Conservation (phyloP, 2,329 filamentous ascomycete genomes). For the Claviceps africana region DNA sequence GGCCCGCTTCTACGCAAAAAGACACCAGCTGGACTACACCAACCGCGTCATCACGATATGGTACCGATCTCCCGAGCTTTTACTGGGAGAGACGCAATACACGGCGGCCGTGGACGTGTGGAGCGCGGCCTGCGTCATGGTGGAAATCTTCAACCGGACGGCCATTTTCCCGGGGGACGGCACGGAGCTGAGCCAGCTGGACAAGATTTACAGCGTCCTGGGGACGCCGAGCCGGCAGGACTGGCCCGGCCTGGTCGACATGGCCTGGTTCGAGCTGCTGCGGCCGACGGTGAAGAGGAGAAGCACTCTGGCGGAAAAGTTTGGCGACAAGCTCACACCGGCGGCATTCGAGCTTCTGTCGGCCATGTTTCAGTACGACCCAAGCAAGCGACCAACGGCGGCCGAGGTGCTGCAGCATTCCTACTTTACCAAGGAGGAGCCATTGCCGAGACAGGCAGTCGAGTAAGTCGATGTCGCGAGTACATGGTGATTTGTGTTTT, state of each 20-base stretch:
- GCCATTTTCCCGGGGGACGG: conserved; percentile 94
- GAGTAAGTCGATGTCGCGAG: conserved; percentile 53
- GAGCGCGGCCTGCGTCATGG: conserved; percentile 92
- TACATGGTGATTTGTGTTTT: neutral
- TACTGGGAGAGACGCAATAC: conserved; percentile 82
- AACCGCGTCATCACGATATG: conserved; percentile 98
- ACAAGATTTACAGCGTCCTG: conserved; percentile 88
- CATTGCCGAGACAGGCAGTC: conserved; percentile 58
- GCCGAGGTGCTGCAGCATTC: conserved; percentile 71
- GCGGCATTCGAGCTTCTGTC: conserved; percentile 72
- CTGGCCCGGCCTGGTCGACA: conserved; percentile 83
- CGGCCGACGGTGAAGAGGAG: conserved; percentile 60
- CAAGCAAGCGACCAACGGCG: conserved; percentile 66
- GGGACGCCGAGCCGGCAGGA: conserved; percentile 74
- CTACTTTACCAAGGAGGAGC: conserved; percentile 79
- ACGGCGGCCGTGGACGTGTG: conserved; percentile 86
- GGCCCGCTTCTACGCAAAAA: conserved; percentile 90
- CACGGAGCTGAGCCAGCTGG: conserved; percentile 87
- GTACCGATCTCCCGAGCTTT: conserved; percentile 85
- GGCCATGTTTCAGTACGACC: conserved; percentile 83
- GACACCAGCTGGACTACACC: conserved; percentile 84
- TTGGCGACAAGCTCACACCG: conserved; percentile 60
- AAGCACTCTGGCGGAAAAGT: conserved; percentile 70
- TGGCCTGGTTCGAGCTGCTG: conserved; percentile 93
- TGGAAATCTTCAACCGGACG: conserved; percentile 88